Percentiles rank a stretch among this genome's conserved stretches.
Evolutionary conservation across 2,329 filamentous ascomycete species (phyloP).

Genomic region (Aspergillus tubingensis): DNA sequence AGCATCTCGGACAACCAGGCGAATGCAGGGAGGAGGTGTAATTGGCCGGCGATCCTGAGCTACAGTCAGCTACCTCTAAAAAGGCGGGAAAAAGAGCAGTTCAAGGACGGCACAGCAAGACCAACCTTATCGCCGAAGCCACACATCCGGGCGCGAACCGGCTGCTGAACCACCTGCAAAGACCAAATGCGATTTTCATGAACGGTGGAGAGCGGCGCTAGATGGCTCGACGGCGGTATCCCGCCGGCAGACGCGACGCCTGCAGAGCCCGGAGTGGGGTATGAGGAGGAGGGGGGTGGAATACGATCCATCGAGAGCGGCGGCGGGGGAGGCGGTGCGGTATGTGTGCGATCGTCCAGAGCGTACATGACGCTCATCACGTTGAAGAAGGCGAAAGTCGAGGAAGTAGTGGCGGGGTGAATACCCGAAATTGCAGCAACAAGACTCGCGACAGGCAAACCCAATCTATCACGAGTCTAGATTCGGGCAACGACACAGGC

Average conservation of each 20-base stretch:
- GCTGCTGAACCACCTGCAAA: constrained; percentile 84
- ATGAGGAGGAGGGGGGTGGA: constrained; percentile 36
- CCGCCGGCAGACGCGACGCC: constrained; percentile 32
- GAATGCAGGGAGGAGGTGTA: constrained; percentile 89
- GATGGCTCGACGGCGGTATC: constrained; percentile 34
- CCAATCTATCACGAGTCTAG: constrained; percentile 1
- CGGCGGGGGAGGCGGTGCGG: constrained; percentile 37
- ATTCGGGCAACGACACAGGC: constrained; percentile 5
- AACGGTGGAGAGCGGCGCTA: constrained; percentile 43
- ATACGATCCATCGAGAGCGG: constrained; percentile 46
- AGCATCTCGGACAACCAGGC: constrained; percentile 75
- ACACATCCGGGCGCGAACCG: constrained; percentile 92
- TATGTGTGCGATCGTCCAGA: constrained; percentile 40
- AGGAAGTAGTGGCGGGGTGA: constrained; percentile 17
- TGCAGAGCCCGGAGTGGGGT: constrained; percentile 38
- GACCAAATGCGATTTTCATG: constrained; percentile 54
- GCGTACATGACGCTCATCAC: constrained; percentile 35
- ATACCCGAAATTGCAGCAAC: constrained; percentile 14
- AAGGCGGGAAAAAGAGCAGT: background rate
- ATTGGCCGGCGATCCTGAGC: constrained; percentile 86
- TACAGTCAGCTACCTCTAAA: background rate
- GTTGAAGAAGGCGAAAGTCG: background rate
- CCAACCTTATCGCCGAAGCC: constrained; percentile 95
- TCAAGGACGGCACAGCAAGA: constrained; percentile 7
- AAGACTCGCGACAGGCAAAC: constrained; percentile 9